Evolutionary conservation across 2,329 filamentous ascomycete genomes (phyloP), one percentile per base, ranked within the genome.

Genomic region (Blumeria graminis): DNA sequence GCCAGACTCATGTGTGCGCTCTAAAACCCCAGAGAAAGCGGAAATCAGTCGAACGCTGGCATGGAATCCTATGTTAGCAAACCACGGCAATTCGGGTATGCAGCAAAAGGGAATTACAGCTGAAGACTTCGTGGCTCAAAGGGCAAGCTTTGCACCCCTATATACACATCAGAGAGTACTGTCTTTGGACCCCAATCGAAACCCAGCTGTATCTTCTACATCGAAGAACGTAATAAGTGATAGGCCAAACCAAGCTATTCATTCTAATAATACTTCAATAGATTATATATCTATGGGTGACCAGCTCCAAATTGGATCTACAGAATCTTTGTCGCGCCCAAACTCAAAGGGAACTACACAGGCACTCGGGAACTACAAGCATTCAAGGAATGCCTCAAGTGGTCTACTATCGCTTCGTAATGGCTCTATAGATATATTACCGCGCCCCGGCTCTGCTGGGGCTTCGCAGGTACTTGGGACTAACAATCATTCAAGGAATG

Each of bases 61-160:
- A 4, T 95, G 89, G 89, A 83, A 88, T 61, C 87, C 89, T 6
- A 81, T 76, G 38, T 77, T 78, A 64, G 71, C 72, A 1, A 69
- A 74, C 38, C 68, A 71, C 38, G 72, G 72, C 9, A 71, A 22
- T 46, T 36, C 34, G 14, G 33, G 72, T 16, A 69, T 71, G 33
- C 56, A 57, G 11, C 57, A 52, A 67, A 62, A 61, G 45, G 70
- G 69, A 8, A 65, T 94, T 11, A 84, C 82, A 4, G 75, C 87
- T 0, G 86, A 94, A 66, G 80, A 93, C 62, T 94, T 83, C 69
- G 86, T 94, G 6, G 80, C 87, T 63, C 82, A 90, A 62, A 80
- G 86, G 59, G 82, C 81, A 22, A 72, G 78, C 11, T 72, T 74
- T 16, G 72, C 74, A 52, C 75, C 80, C 14, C 63, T 76, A 43